These are phyloP conservation scores for Kurtzmaniella fragi DNA, from an alignment of 805 yeast genomes.

Conservation along the genomic window DNA sequence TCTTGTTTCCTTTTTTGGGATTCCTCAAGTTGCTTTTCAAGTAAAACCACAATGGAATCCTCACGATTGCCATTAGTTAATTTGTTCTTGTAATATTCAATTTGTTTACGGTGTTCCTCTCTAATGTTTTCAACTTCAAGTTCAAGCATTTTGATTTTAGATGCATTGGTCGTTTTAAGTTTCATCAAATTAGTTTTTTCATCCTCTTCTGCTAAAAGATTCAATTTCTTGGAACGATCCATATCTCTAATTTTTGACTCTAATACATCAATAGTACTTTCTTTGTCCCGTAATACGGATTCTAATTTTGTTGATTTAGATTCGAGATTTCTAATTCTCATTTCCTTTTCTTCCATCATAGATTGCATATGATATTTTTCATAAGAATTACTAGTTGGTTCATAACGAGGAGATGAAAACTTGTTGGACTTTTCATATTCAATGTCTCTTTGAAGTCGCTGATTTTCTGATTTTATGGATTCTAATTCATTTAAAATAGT, in stretches of 20 bases:
- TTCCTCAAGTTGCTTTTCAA: slow-evolving; percentile 32
- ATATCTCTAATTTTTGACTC: slow-evolving; percentile 27
- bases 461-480: slow-evolving; percentile 30
- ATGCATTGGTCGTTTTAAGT: slow-evolving; percentile 33
- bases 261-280: slow-evolving; percentile 28
- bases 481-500: slow-evolving; percentile 25
- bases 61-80: slow-evolving; percentile 15
- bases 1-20: slow-evolving; percentile 22
- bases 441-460: slow-evolving; percentile 30
- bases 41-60: slow-evolving; percentile 17
- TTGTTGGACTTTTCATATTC: slow-evolving; percentile 21
- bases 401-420: slow-evolving; percentile 2
- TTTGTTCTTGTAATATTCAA: slow-evolving; percentile 26
- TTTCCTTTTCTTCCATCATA: slow-evolving; percentile 6
- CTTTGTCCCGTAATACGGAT: slow-evolving; percentile 25
- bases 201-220: slow-evolving; percentile 22
- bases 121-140: slow-evolving; percentile 34
- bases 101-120: slow-evolving; percentile 30
- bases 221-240: slow-evolving; percentile 17
- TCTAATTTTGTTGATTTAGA: slow-evolving; percentile 12
- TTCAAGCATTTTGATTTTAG: slow-evolving; percentile 29
- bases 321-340: slow-evolving; percentile 15
- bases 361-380: background rate
- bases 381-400: background rate
- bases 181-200: slow-evolving; percentile 30